Base-by-base conservation (phyloP, 768 basidiomycete species). In the Boletus sensibilis region DNA sequence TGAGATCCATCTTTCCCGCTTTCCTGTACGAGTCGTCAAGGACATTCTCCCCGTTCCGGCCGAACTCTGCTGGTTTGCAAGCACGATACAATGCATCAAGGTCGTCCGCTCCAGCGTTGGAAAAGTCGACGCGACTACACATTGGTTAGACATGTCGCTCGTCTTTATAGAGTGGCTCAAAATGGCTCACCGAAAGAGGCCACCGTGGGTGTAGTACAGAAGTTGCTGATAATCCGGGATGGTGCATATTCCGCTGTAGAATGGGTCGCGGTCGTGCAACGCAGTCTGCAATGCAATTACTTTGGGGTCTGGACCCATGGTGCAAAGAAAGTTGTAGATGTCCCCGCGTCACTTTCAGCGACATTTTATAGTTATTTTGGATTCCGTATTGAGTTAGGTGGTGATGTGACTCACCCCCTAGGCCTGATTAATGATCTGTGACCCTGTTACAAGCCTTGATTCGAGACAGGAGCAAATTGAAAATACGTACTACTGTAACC, bases 1-100 rank as follows among this genome's bases (percentile, higher is more conserved):
- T 40, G 0, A 57, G 39, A 42, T 79, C 78, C 63, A 82, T 62
- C 66, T 82, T 81, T 2, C 78, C 74, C 0, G 79, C 79, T 53
- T 78, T 80, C 34, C 79, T 70, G 78, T 5, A 50, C 3, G 48
- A 37, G 10, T 54, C 57, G 20, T 59, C 60, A 0, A 51, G n/a
- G 1, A 61, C 25, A 16, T 47, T 54, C 33, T 51, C 48, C 1
- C 45, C 44, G n/a, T 52, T 49, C 11, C 29, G 14, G 35, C 53
- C 57, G 2, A 59, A 59, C 23, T 53, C 45, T 3, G 59, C 43
- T 18, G 56, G 59, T 21, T 58, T 42, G 10, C 59, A 60, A 31
- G 35, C 35, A 21, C 21, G 39, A 23, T 57, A 57, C 33, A 50
- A 27, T 2, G 41, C 39, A 11, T 46, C 35, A 21, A 59, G 45